Conservation (phyloP, 2,329 filamentous ascomycete genomes). For the Botrytis paeoniae region DNA sequence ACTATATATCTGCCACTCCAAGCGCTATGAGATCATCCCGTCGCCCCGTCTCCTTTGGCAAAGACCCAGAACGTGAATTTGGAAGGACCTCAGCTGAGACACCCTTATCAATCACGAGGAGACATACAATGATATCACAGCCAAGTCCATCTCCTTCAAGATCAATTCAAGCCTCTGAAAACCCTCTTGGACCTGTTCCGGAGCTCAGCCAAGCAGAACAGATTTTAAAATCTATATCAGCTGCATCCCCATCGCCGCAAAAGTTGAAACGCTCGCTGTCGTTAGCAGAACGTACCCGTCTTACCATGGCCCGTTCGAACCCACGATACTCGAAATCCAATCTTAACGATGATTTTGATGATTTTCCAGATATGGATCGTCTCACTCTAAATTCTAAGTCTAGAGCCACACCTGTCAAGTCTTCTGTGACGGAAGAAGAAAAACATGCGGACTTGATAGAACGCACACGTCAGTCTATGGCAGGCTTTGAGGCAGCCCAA, state of each 20-base stretch:
- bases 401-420: constrained; percentile 24
- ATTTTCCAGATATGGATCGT: constrained; percentile 32
- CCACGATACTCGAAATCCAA: constrained; percentile 30
- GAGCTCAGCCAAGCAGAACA: constrained; percentile 50
- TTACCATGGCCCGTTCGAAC: constrained; percentile 69
- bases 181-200: constrained; percentile 10
- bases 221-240: constrained; percentile 54
- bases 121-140: constrained; percentile 4
- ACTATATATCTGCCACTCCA: neutral
- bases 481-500: constrained; percentile 56
- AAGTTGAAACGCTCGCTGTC: constrained; percentile 58
- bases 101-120: neutral
- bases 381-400: constrained; percentile 29
- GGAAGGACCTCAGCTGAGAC: neutral
- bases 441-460: constrained; percentile 44
- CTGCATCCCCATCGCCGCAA: constrained; percentile 55
- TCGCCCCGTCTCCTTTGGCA: neutral
- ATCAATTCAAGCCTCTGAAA: neutral
- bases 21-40: neutral
- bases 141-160: constrained; percentile 17
- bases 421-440: constrained; percentile 22
- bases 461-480: constrained; percentile 61
- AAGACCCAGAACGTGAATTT: neutral
- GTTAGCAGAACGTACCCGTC: constrained; percentile 73
- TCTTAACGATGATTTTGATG: constrained; percentile 35